These are phyloP conservation scores for Curvularia eragrostidis DNA, from an alignment of 2,329 filamentous ascomycete species.

Conservation along the genomic window DNA sequence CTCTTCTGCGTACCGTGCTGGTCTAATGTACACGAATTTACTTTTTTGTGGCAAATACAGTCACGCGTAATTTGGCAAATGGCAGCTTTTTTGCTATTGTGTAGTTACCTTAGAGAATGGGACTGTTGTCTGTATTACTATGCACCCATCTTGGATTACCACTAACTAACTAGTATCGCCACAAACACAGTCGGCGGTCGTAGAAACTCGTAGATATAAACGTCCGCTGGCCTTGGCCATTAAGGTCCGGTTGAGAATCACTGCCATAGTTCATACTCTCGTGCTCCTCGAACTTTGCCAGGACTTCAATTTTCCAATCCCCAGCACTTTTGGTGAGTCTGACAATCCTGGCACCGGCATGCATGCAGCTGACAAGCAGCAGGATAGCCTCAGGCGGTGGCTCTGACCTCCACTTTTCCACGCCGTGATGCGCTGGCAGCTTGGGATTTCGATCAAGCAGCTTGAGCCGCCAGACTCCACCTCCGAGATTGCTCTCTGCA, in stretches of 20 bases:
- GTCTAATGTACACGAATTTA: too few species aligned
- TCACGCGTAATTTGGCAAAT: too few species aligned
- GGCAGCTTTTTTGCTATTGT: too few species aligned
- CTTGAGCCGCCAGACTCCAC: constrained; percentile 88
- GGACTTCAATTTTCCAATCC: constrained; percentile 67
- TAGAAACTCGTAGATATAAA: constrained; percentile 80
- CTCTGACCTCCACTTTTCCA: constrained; percentile 25
- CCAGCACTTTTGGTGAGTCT: constrained; percentile 47
- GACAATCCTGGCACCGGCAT: constrained; percentile 78
- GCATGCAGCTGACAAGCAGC: constrained; percentile 85
- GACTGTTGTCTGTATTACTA: too few species aligned
- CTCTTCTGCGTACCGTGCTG: neutral
- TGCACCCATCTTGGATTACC: neutral
- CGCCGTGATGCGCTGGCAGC: constrained; percentile 18
- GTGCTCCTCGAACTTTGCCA: constrained; percentile 81
- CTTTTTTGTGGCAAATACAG: too few species aligned
- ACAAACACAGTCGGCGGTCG: constrained; percentile 72
- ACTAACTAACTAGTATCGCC: constrained; percentile 52
- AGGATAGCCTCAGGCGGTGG: constrained; percentile 27
- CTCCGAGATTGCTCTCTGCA: constrained; percentile 70
- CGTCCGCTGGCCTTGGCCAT: constrained; percentile 40
- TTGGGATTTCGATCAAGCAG: constrained; percentile 53
- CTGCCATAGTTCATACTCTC: constrained; percentile 95
- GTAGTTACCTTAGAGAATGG: too few species aligned
- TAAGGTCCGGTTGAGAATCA: constrained; percentile 63